phyloP scores from a whole-genome alignment of 2,329 filamentous ascomycete genomes.

The Macroventuria anomochaeta region DNA sequence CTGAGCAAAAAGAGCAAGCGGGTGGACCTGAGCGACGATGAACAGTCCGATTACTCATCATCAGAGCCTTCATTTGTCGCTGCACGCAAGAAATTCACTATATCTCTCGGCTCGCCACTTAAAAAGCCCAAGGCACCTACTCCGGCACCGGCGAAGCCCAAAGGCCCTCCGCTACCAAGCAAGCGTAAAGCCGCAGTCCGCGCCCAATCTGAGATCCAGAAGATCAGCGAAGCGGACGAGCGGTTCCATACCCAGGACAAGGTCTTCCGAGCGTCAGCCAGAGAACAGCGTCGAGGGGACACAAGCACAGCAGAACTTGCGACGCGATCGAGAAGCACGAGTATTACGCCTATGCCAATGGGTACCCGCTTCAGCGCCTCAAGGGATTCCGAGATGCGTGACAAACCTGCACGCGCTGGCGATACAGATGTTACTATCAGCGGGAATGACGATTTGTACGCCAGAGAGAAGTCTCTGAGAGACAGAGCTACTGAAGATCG shows the following conservation, averaged over 20 bases:
- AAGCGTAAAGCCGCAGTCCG: constrained; percentile 1
- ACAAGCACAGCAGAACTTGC: not conserved
- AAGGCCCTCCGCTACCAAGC: not conserved
- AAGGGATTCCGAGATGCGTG: not conserved
- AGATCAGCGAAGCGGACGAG: not conserved
- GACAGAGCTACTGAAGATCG: not conserved
- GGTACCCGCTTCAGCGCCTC: not conserved
- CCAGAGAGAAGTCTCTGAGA: not conserved
- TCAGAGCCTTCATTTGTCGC: not conserved
- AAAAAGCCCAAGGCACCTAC: not conserved
- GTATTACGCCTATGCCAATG: constrained; percentile 32
- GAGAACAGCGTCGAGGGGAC: not conserved
- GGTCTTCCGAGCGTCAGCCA: not conserved
- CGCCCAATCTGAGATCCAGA: not conserved
- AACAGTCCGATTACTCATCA: not conserved
- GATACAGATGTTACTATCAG: too few species aligned
- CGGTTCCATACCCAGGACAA: not conserved
- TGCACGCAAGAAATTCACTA: not conserved
- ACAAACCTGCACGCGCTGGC: too few species aligned
- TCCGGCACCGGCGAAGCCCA: not conserved
- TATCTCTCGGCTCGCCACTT: not conserved
- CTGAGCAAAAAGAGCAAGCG: constrained; percentile 2
- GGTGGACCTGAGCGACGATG: constrained; percentile 6
- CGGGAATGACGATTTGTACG: not conserved
- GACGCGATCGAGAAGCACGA: constrained; percentile 9